A percentile compares a stretch with the other conserved stretches of the same genome.
These are phyloP conservation scores for Ganoderma boninense DNA, from an alignment of 1,284 basidiomycete species.

Conservation along the genomic window DNA sequence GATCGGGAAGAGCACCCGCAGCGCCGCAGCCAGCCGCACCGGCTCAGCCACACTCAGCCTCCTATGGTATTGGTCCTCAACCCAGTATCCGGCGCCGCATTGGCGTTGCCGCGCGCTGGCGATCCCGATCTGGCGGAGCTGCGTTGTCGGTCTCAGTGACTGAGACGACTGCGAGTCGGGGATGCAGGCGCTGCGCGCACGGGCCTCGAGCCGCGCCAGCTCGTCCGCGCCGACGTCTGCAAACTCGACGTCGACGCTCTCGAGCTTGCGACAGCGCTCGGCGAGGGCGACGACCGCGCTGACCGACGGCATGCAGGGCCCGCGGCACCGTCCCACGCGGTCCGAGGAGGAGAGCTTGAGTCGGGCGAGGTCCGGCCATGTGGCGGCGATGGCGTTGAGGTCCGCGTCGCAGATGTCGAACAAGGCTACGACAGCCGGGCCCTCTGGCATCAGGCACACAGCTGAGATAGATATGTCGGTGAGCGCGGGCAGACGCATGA, in stretches of 20 bases:
- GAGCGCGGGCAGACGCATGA: background rate
- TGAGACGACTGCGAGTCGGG: no score
- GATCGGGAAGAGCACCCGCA: background rate
- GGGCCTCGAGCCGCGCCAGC: background rate
- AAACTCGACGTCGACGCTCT: background rate
- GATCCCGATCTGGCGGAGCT: background rate
- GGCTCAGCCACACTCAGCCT: background rate
- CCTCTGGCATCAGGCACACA: background rate
- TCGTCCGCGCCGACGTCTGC: background rate
- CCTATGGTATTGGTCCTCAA: background rate
- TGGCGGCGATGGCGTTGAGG: background rate
- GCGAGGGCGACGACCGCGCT: background rate
- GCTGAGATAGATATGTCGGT: background rate
- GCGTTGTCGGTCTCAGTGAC: background rate
- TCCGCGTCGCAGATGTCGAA: background rate
- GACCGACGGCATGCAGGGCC: background rate
- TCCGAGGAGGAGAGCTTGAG: background rate
- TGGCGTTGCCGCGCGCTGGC: background rate
- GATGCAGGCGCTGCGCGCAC: no score
- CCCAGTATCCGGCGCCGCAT: background rate
- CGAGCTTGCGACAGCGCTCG: background rate
- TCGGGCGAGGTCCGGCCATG: background rate
- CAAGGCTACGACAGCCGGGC: no score
- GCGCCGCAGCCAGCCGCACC: background rate
- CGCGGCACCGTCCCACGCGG: background rate